A percentile compares a stretch with the other conserved stretches of the same genome.
These are phyloP conservation scores for Colletotrichum abscissum DNA, from an alignment of 2,329 filamentous ascomycete species.

Conservation along the genomic window DNA sequence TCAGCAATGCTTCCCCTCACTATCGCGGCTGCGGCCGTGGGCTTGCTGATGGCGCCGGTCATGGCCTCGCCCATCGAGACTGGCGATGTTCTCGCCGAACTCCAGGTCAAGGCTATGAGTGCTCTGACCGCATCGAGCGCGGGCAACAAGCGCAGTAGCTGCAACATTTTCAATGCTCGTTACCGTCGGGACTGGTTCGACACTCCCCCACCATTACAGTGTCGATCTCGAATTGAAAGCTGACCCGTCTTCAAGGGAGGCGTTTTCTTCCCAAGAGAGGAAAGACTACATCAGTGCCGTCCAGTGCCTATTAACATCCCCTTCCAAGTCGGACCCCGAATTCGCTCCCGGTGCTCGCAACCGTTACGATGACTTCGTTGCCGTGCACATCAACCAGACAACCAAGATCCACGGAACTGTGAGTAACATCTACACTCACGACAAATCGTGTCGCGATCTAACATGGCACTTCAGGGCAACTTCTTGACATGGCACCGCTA, in stretches of 20 bases:
- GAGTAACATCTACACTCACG: neutral
- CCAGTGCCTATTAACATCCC: slow-evolving; percentile 29
- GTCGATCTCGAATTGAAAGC: neutral
- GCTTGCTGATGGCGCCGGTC: slow-evolving; percentile 1
- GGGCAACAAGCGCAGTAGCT: slow-evolving; percentile 18
- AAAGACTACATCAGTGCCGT: slow-evolving; percentile 36
- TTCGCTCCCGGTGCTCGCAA: slow-evolving; percentile 31
- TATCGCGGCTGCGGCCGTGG: slow-evolving; percentile 10
- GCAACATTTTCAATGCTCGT: slow-evolving; percentile 30
- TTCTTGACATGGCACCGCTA: slow-evolving; percentile 37
- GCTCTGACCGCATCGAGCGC: slow-evolving; percentile 1
- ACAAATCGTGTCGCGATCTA: fast-evolving
- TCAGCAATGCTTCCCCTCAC: slow-evolving; percentile 15
- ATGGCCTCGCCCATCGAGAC: slow-evolving; percentile 8
- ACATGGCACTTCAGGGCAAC: neutral
- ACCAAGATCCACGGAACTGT: slow-evolving; percentile 28
- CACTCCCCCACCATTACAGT: neutral
- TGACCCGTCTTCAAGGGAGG: slow-evolving; percentile 34
- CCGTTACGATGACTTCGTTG: slow-evolving; percentile 37
- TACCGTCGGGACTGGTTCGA: slow-evolving; percentile 33
- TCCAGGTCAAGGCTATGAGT: slow-evolving; percentile 8
- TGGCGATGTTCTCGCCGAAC: slow-evolving; percentile 13
- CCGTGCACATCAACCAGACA: slow-evolving; percentile 35
- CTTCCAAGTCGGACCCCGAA: slow-evolving; percentile 10
- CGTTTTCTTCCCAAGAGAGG: slow-evolving; percentile 38